Base-by-base conservation (phyloP, 2,329 filamentous ascomycete species). In the Epichloe baconii region DNA sequence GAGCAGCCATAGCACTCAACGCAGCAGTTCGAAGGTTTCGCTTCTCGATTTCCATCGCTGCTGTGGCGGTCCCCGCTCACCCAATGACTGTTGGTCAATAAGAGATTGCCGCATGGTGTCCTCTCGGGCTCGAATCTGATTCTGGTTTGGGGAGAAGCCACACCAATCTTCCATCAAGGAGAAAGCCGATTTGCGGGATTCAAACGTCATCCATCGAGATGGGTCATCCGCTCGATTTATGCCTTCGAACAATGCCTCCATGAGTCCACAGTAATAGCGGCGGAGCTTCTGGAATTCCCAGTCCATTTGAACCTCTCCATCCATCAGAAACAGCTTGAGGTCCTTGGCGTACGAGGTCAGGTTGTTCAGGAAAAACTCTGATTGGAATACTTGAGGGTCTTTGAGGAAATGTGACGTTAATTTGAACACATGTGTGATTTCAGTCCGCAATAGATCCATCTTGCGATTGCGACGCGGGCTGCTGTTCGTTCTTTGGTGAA, bases 111-210 rank as follows among this genome's bases (percentile, higher is more conserved):
- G 79, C 84, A 96, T 94, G 37, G 80, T 85, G 55, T 95, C 86
- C 66, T 96, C 90, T 54, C 88, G 78, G 52, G 84, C 82, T 5
- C 83, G 80, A 41, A 95, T 86, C 56, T 94, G 86, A 14, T 72
- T 75, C 63, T 94, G 88, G 56, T 96, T 95, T 0, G 90, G 88
- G 7, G 90, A 95, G 65, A 94, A 96, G 2, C 93, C 93, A 64
- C 93, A 98, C 94, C 94, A 98, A 57, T 97, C 91, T 67, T 98
- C 93, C 90, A 98, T 97, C 46, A 98, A 71, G 0, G 90, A 84
- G 63, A 98, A 98, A 0, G 91, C 86, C 5, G 93, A 96, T 64
- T 96, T 95, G 41, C 94, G 78, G 12, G 90, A 88, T 65, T 98
- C 93, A 62, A 98, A 98, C 0, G 93, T 90, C 80, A 98, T 93